Percentiles rank a stretch among this genome's conserved stretches.
Conservation (phyloP, 2,329 filamentous ascomycete species). For the Fusarium odoratissimum region DNA sequence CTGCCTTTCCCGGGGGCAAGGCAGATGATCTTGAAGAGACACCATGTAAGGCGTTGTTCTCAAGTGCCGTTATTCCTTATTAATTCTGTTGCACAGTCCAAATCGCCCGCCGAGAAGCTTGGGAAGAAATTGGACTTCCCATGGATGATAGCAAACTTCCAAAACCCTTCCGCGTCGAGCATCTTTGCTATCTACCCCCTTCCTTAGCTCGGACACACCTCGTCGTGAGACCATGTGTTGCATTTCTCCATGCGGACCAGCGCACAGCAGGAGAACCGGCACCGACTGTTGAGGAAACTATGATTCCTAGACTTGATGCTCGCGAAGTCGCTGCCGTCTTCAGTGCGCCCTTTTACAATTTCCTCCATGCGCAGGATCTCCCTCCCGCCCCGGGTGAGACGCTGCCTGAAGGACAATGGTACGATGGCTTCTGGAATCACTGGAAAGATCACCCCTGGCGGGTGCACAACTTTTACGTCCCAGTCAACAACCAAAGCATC, state of each 20-base stretch:
- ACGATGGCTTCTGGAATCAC: slow-evolving; percentile 82
- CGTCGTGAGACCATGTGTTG: slow-evolving; percentile 80
- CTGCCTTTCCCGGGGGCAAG: slow-evolving; percentile 85
- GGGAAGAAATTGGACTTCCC: slow-evolving; percentile 92
- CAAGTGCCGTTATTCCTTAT: neutral
- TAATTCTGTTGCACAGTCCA: slow-evolving; percentile 65
- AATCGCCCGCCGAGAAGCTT: slow-evolving; percentile 89
- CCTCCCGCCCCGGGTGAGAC: slow-evolving; percentile 51
- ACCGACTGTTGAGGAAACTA: slow-evolving; percentile 71
- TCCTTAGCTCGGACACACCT: slow-evolving; percentile 79
- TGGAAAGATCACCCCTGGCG: slow-evolving; percentile 85
- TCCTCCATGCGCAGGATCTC: slow-evolving; percentile 73
- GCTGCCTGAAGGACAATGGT: slow-evolving; percentile 75
- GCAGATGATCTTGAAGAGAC: slow-evolving; percentile 68
- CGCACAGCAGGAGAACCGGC: slow-evolving; percentile 46
- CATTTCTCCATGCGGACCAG: slow-evolving; percentile 76
- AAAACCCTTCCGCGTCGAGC: slow-evolving; percentile 83
- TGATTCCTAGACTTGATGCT: slow-evolving; percentile 85
- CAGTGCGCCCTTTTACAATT: slow-evolving; percentile 87
- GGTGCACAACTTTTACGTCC: slow-evolving; percentile 93
- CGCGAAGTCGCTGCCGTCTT: slow-evolving; percentile 95
- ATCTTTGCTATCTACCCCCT: slow-evolving; percentile 85
- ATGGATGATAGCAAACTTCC: slow-evolving; percentile 76
- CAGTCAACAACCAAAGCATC: slow-evolving; percentile 76
- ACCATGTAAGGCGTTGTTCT: slow-evolving; percentile 60